Percentiles rank a stretch among this genome's conserved stretches.
phyloP scores from a whole-genome alignment of 768 basidiomycete genomes.

The Tricholomella constricta region DNA sequence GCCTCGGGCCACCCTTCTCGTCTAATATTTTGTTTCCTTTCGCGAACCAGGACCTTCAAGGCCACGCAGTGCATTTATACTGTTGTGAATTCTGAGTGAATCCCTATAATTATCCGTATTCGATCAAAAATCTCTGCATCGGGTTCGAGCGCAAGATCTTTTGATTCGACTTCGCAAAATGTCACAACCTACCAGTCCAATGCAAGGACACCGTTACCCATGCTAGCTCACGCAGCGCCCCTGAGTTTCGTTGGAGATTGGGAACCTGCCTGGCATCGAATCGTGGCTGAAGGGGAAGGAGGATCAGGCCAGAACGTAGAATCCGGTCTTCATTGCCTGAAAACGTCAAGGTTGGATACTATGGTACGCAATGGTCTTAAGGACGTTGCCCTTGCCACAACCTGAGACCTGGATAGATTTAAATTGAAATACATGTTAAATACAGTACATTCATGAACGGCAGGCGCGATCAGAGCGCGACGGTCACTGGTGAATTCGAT shows the following conservation, averaged over 20 bases:
- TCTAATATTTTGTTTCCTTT: not conserved
- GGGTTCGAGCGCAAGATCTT: no score
- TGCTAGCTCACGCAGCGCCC: no score
- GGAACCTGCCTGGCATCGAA: not conserved
- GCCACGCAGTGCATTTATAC: no score
- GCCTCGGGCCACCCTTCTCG: not conserved
- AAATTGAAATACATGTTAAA: no score
- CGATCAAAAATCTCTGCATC: no score
- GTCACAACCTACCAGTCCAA: no score
- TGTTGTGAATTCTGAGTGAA: no score
- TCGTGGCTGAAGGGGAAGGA: constrained; percentile 3
- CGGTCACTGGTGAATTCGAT: constrained; percentile 16
- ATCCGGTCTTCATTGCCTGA: not conserved
- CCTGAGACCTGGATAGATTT: no score
- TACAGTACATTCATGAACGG: not conserved
- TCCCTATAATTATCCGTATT: no score
- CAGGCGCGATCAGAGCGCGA: constrained; percentile 14
- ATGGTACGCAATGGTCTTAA: not conserved
- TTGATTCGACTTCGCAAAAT: no score
- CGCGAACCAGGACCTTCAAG: not conserved
- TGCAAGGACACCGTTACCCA: no score
- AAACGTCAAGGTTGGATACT: not conserved
- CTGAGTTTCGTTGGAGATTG: not conserved
- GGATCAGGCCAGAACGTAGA: not conserved
- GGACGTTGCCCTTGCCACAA: not conserved